Conservation (phyloP, 495 filamentous ascomycete genomes). For the Monascus purpureus region DNA sequence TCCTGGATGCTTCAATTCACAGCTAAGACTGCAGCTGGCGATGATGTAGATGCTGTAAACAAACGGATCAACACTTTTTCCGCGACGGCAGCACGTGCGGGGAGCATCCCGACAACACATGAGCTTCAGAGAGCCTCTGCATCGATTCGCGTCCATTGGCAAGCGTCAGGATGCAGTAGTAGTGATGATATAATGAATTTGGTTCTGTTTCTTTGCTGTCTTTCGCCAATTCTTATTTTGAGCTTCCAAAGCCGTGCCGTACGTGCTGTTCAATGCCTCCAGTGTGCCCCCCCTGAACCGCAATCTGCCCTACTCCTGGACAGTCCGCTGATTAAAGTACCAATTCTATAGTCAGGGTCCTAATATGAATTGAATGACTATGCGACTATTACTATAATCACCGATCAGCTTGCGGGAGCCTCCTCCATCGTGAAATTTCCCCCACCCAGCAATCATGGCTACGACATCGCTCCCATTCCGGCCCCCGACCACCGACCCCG, state of each 20-base stretch:
- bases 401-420: background rate
- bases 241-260: constrained; percentile 5
- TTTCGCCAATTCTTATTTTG: background rate
- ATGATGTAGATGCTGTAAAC: too few relatives aligned
- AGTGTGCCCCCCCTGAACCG: constrained; percentile 4
- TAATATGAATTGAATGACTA: background rate
- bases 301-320: background rate
- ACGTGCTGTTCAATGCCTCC: too few relatives aligned
- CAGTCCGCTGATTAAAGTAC: background rate
- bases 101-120: too few relatives aligned
- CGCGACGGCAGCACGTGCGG: background rate
- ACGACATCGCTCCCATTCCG: constrained; percentile 26
- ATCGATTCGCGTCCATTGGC: too few relatives aligned
- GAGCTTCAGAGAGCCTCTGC: too few relatives aligned
- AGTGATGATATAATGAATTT: background rate
- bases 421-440: background rate
- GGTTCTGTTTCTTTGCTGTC: too few relatives aligned
- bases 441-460: constrained; percentile 13
- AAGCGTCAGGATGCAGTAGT: background rate
- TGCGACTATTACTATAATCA: background rate
- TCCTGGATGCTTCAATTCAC: too few relatives aligned
- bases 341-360: too few relatives aligned
- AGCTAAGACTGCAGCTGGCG: too few relatives aligned
- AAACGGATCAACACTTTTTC: too few relatives aligned
- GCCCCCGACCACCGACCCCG: constrained; percentile 26